Percentiles rank a stretch among this genome's conserved stretches.
Evolutionary conservation across 257 asterid species (phyloP).

Genomic region (Buddleja alternifolia): DNA sequence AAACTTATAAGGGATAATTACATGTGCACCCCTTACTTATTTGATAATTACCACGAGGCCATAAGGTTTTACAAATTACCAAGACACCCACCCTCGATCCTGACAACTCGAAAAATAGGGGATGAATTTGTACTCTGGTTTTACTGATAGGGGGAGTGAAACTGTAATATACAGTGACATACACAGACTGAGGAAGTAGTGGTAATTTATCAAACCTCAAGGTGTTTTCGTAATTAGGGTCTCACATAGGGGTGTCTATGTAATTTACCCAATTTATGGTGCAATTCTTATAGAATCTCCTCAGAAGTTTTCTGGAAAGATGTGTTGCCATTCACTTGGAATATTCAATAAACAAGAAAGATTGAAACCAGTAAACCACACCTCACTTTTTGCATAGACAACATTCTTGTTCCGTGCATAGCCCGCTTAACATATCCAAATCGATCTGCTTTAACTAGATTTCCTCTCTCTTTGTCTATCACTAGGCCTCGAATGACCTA

Average conservation of each 20-base stretch:
- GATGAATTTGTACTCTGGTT: not conserved
- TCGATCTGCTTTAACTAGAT: slow-evolving; percentile 86
- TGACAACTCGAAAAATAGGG: too few species aligned
- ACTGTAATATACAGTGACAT: too few species aligned
- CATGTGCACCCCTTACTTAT: too few species aligned
- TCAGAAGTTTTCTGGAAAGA: slow-evolving; percentile 14
- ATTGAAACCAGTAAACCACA: slow-evolving; percentile 37
- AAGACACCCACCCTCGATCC: too few species aligned
- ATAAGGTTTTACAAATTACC: too few species aligned
- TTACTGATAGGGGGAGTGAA: not conserved
- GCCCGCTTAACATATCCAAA: slow-evolving; percentile 90
- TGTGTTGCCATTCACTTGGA: slow-evolving; percentile 22
- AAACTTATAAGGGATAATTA: too few species aligned
- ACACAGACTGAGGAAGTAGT: too few species aligned
- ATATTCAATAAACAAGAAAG: slow-evolving; percentile 26
- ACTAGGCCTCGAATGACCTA: slow-evolving; percentile 93
- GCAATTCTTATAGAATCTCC: not conserved
- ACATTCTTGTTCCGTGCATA: slow-evolving; percentile 87
- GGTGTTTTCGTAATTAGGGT: too few species aligned
- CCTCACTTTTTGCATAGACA: slow-evolving; percentile 83
- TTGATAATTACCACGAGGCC: too few species aligned
- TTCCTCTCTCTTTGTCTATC: slow-evolving; percentile 84
- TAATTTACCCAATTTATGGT: not conserved
- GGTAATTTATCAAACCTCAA: too few species aligned
- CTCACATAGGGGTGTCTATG: too few species aligned